A percentile compares a stretch with the other conserved stretches of the same genome.
These are phyloP conservation scores for Malassezia globosa DNA, from an alignment of 1,284 basidiomycete species.

Conservation along the genomic window DNA sequence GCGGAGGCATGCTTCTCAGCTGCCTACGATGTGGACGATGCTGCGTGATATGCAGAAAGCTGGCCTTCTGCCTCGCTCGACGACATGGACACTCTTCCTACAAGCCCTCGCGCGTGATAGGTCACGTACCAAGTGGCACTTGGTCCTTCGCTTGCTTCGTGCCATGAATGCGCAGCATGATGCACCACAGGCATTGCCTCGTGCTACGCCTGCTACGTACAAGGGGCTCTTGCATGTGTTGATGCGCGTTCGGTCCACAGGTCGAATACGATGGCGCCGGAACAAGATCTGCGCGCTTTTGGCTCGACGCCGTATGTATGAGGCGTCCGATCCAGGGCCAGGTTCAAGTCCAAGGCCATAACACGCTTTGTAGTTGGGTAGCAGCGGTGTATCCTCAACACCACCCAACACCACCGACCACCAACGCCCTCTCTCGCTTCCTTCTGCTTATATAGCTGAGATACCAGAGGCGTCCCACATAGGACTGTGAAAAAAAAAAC, in stretches of 20 bases:
- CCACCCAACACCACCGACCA: too few species aligned
- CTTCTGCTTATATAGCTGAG: too few species aligned
- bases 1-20: neutral
- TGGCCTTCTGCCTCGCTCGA: conserved; percentile 1
- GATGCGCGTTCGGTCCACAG: neutral
- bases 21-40: conserved; percentile 10
- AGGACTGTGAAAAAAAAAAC: too few species aligned
- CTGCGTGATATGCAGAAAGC: conserved; percentile 7
- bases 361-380: too few species aligned
- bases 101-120: conserved; percentile 15
- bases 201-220: conserved; percentile 5
- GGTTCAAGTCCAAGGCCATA: too few species aligned
- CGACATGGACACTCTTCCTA: conserved; percentile 13
- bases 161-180: conserved; percentile 1
- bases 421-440: too few species aligned
- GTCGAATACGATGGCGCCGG: neutral
- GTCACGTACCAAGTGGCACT: conserved; percentile 5
- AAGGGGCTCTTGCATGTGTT: conserved; percentile 15
- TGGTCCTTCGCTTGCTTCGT: neutral
- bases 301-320: neutral
- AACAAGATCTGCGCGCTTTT: neutral
- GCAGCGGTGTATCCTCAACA: too few species aligned
- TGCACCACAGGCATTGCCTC: neutral
- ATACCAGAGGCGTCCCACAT: too few species aligned
- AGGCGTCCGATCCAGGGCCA: neutral